phyloP scores from a whole-genome alignment of 2,329 filamentous ascomycete species.

The Cadophora malorum region DNA sequence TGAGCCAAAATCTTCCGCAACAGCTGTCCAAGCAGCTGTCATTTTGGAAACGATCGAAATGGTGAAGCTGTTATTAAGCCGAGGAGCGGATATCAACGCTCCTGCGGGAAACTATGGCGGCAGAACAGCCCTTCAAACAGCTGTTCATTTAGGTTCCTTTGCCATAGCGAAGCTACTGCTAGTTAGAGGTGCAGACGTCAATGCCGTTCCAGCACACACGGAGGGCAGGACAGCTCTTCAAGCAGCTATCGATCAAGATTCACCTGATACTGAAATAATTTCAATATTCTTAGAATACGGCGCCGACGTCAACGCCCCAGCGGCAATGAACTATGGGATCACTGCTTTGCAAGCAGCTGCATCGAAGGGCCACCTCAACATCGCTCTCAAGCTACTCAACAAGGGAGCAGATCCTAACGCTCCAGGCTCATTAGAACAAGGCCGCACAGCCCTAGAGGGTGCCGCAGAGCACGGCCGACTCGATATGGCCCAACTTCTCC shows the following conservation, averaged over 20 bases:
- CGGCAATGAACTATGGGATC: neutral
- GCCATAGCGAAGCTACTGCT: slow-evolving; percentile 22
- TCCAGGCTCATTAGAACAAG: slow-evolving; percentile 29
- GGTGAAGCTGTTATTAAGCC: slow-evolving; percentile 21
- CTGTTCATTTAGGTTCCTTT: slow-evolving; percentile 6
- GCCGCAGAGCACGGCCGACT: slow-evolving; percentile 44
- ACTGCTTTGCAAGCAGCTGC: slow-evolving; percentile 39
- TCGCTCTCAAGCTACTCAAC: slow-evolving; percentile 37
- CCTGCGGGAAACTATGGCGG: neutral
- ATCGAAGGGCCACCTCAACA: slow-evolving; percentile 30
- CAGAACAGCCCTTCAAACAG: slow-evolving; percentile 23
- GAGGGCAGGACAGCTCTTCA: slow-evolving; percentile 23
- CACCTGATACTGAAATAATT: slow-evolving; percentile 17
- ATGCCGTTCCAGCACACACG: neutral
- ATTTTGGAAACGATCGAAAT: slow-evolving; percentile 6
- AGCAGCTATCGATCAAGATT: slow-evolving; percentile 12
- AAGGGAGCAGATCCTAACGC: slow-evolving; percentile 26
- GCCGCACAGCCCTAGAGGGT: slow-evolving; percentile 32
- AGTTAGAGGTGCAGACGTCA: slow-evolving; percentile 26
- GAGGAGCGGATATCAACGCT: slow-evolving; percentile 28
- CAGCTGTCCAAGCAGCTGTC: slow-evolving; percentile 23
- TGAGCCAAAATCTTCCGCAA: too few species aligned
- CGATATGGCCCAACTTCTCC: slow-evolving; percentile 27
- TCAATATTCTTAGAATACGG: slow-evolving; percentile 29
- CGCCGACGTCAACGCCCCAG: slow-evolving; percentile 21